Conservation (phyloP, 2,329 filamentous ascomycete species). For the Botryotinia globosa region DNA sequence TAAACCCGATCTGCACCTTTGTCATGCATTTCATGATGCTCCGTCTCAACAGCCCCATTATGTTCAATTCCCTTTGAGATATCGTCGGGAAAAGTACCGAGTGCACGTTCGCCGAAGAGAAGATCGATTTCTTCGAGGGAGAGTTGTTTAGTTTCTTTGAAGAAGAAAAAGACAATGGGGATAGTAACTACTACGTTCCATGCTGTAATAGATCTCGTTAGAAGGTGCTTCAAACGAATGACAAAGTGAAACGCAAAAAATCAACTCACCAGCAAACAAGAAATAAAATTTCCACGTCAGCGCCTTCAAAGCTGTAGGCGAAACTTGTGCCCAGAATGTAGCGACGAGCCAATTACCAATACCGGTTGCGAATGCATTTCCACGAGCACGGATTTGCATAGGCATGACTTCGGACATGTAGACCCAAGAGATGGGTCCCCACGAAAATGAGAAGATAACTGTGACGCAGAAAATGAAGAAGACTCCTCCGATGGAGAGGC, state of each 20-base stretch:
- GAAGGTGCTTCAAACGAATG: not conserved
- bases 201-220: constrained; percentile 17
- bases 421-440: constrained; percentile 59
- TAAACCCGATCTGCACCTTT: constrained; percentile 17
- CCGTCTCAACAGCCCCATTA: not conserved
- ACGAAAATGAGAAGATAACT: constrained; percentile 58
- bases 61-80: constrained; percentile 36
- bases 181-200: constrained; percentile 38
- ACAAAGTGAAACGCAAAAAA: not conserved
- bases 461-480: constrained; percentile 65
- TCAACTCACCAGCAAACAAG: constrained; percentile 46
- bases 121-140: constrained; percentile 39
- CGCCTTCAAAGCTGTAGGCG: constrained; percentile 48
- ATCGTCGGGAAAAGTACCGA: constrained; percentile 47
- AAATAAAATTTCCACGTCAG: constrained; percentile 57
- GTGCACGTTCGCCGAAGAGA: constrained; percentile 40
- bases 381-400: constrained; percentile 60
- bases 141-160: constrained; percentile 38
- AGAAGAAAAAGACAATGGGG: constrained; percentile 38
- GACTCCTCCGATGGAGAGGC: constrained; percentile 58
- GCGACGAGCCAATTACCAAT: constrained; percentile 59
- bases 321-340: constrained; percentile 58
- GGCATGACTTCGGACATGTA: constrained; percentile 67
- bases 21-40: constrained; percentile 18
- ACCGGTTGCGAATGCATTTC: constrained; percentile 56